Evolutionary conservation across 2,329 filamentous ascomycete genomes (phyloP).

Genomic region (Hymenoscyphus albidus): DNA sequence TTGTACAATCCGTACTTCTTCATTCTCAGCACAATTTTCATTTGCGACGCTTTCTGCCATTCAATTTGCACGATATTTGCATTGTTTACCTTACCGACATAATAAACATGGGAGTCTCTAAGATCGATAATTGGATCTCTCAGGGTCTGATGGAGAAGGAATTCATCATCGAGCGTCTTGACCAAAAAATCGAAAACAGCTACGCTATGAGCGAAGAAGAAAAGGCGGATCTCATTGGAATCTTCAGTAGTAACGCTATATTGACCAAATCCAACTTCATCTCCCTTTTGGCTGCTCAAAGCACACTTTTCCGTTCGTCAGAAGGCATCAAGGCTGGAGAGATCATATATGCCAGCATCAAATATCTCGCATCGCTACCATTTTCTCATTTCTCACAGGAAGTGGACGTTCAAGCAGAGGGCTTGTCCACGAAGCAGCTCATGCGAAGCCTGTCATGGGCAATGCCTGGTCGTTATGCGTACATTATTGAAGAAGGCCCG

Average conservation of each 20-base stretch:
- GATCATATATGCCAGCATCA: constrained; percentile 2
- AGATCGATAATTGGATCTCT: not conserved
- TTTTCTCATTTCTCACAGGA: not conserved
- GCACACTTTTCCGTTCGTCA: not conserved
- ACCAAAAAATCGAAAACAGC: not conserved
- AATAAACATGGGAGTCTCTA: not conserved
- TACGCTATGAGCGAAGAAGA: not conserved
- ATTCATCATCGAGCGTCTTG: not conserved
- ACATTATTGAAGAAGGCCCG: not conserved
- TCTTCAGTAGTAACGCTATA: not conserved
- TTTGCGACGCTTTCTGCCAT: not conserved
- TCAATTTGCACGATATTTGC: not conserved
- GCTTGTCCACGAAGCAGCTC: not conserved
- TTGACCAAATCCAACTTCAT: not conserved
- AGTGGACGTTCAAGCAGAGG: not conserved
- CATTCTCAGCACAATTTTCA: not conserved
- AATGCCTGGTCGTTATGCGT: not conserved
- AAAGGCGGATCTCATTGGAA: not conserved
- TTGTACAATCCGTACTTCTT: not conserved
- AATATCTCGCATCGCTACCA: not conserved
- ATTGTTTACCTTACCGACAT: not conserved
- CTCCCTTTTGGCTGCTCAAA: not conserved
- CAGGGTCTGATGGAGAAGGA: not conserved
- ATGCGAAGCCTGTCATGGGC: constrained; percentile 1
- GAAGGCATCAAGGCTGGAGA: constrained; percentile 1